Conservation (phyloP, 208 protist species). For the Polymyxa betae region DNA sequence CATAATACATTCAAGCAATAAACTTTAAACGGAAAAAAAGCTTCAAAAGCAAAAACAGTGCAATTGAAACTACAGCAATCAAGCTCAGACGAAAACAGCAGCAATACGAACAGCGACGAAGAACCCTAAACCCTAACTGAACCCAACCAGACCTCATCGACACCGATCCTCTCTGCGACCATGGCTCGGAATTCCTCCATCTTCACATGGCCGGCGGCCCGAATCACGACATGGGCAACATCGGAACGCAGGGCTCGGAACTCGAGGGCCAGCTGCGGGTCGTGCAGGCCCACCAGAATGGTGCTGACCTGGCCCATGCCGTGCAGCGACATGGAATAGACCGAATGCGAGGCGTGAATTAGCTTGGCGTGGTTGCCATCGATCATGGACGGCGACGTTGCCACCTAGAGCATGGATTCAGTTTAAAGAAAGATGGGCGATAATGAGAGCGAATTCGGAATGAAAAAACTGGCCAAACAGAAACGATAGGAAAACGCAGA, state of each 20-base stretch:
- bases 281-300: background rate
- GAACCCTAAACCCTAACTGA: too few relatives aligned
- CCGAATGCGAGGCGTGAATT: conserved; percentile 33
- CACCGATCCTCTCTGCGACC: conserved; percentile 37
- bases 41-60: too few relatives aligned
- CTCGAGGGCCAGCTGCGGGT: conserved; percentile 34
- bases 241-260: conserved; percentile 20
- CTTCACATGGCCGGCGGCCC: conserved; percentile 19
- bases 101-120: too few relatives aligned
- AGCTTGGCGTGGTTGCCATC: conserved; percentile 11
- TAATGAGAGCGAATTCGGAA: background rate
- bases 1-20: too few relatives aligned
- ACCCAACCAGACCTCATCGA: background rate
- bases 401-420: background rate
- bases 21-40: too few relatives aligned
- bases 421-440: too few relatives aligned
- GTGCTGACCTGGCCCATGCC: conserved; percentile 45
- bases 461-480: background rate
- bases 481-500: background rate
- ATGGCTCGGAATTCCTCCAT: background rate
- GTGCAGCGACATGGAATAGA: conserved; percentile 46
- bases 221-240: conserved; percentile 30
- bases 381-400: background rate
- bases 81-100: too few relatives aligned
- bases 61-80: too few relatives aligned